Evolutionary conservation across 192 early-diverging fungal genomes (phyloP).

Genomic region (Mortierella hygrophila): DNA sequence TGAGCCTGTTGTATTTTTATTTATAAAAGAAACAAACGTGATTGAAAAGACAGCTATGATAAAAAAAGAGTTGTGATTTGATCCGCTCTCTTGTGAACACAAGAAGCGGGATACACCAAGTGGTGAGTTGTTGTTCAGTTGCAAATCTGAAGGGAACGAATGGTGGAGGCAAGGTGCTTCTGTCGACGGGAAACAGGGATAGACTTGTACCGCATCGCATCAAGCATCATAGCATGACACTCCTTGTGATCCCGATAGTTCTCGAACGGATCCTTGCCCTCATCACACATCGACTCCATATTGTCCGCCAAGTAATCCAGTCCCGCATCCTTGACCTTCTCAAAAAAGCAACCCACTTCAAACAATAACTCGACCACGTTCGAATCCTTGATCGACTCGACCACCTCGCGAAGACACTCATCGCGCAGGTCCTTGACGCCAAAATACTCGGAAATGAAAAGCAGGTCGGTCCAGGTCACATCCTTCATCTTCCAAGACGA

Average conservation of each 20-base stretch:
- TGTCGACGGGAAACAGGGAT: background rate
- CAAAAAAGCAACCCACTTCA: background rate
- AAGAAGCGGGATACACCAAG: background rate
- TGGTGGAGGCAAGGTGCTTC: background rate
- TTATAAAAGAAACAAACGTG: background rate
- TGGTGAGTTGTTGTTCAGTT: background rate
- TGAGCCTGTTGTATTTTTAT: background rate
- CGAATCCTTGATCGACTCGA: background rate
- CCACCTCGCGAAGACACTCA: background rate
- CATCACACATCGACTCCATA: background rate
- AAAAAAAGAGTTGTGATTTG: too few relatives aligned
- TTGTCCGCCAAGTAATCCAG: slow-evolving; percentile 5
- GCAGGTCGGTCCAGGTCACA: slow-evolving; percentile 17
- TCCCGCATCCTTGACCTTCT: background rate
- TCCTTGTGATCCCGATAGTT: background rate
- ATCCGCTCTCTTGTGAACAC: too few relatives aligned
- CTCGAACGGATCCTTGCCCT: slow-evolving; percentile 22
- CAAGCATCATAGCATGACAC: slow-evolving; percentile 9
- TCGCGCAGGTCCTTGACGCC: background rate
- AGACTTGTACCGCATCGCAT: slow-evolving; percentile 1
- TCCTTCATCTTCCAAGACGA: slow-evolving; percentile 16
- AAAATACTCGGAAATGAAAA: background rate
- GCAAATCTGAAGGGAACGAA: background rate
- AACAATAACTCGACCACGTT: slow-evolving; percentile 13
- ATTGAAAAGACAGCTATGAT: background rate